These are phyloP conservation scores for Solanum ahanhuiri DNA, from an alignment of 257 asterid species.

Conservation along the genomic window DNA sequence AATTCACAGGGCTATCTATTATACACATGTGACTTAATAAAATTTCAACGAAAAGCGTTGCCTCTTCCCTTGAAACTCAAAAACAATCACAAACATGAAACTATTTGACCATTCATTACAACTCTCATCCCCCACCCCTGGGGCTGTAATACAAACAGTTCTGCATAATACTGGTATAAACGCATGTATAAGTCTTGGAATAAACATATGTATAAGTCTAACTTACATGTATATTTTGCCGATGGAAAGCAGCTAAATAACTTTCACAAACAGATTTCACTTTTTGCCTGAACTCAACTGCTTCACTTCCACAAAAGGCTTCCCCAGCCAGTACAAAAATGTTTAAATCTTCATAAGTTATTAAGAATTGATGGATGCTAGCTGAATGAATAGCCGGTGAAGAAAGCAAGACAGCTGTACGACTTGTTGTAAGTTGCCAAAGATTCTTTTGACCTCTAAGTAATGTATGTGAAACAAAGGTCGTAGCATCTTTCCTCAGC, in stretches of 20 bases:
- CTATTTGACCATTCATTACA: neutral
- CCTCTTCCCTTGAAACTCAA: neutral
- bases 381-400: slow-evolving; percentile 77
- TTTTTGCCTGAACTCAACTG: slow-evolving; percentile 92
- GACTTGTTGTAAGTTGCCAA: slow-evolving; percentile 98
- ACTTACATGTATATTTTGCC: slow-evolving; percentile 94
- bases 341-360: slow-evolving; percentile 85
- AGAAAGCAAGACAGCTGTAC: slow-evolving; percentile 89
- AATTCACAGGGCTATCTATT: neutral
- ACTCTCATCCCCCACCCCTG: neutral
- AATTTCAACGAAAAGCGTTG: neutral
- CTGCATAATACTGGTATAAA: neutral
- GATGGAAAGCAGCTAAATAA: slow-evolving; percentile 88
- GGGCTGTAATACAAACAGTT: neutral
- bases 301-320: slow-evolving; percentile 92
- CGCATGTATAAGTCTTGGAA: neutral
- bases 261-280: slow-evolving; percentile 77
- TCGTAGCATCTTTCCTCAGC: slow-evolving; percentile 72
- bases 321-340: slow-evolving; percentile 87
- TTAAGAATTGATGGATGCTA: slow-evolving; percentile 91
- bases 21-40: neutral
- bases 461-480: slow-evolving; percentile 73
- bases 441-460: slow-evolving; percentile 90
- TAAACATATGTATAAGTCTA: neutral
- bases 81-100: neutral